Evolutionary conservation across 805 yeast genomes (phyloP), one percentile per base, ranked within the genome.

Genomic region (Metschnikowia reukaufii): DNA sequence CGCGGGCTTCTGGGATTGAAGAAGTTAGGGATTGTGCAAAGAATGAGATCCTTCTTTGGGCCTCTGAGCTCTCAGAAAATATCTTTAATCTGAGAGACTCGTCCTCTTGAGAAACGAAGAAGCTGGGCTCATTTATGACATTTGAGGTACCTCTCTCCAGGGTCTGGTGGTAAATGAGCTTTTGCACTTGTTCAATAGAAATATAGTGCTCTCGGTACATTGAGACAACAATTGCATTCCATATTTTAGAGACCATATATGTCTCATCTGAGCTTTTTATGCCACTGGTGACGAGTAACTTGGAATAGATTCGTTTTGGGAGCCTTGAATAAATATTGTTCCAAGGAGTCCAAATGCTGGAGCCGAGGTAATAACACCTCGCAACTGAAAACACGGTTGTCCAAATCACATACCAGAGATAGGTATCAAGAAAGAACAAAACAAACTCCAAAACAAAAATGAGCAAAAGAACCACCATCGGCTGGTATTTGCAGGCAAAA

Each of bases 341-440:
- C 96, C 96, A 88, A 0, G 96, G 96, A 1, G 94, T 86, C 85
- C 92, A 84, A 9, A 88, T 82, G 0, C 95, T 86, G 4, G 86
- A 83, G 0, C 96, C 96, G 50, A 83, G 73, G 35, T 84, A 81
- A 52, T 84, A 75, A 0, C 94, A 84, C 5, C 87, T 70, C 45
- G 83, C 74, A 4, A 87, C 84, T 0, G 95, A 87, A 47, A 86
- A 84, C 0, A 79, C 59, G 0, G 94, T 84, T 58, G 83, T 87
- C 80, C 92, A 85, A 33, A 88, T 74, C 47, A 88, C 87, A 57
- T 86, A 88, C 96, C 96, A 88, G 15, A 88, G 67, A 56, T 88
- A 88, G 0, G 96, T 87, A 56, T 88, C 96, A 45, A 88, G 74
- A 55, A 86, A 85, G 63, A 87, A 88, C 35, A 88, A 66, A 0